A percentile compares a stretch with the other conserved stretches of the same genome.
Evolutionary conservation across 1,284 basidiomycete species (phyloP).

Genomic region (Melampsora larici-populina): DNA sequence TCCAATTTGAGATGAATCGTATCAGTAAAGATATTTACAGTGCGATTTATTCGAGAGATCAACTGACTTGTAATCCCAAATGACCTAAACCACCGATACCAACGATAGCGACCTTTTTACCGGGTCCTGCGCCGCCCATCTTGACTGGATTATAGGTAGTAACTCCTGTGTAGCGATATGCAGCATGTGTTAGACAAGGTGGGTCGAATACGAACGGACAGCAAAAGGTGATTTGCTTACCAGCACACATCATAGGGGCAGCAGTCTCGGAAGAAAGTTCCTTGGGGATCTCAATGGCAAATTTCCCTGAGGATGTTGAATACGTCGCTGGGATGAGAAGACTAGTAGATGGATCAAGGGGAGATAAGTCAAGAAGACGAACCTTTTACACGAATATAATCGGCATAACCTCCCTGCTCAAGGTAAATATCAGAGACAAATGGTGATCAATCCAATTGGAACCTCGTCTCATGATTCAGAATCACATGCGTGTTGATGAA

Average conservation of each 20-base stretch:
- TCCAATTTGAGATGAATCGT: background rate
- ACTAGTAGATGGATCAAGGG: background rate
- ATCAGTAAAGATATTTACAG: background rate
- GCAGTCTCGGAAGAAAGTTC: slow-evolving; percentile 40
- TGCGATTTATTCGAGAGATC: background rate
- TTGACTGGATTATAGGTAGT: slow-evolving; percentile 40
- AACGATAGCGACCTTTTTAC: slow-evolving; percentile 38
- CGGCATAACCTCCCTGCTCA: slow-evolving; percentile 32
- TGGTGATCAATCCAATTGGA: too few species aligned
- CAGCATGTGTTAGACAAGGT: background rate
- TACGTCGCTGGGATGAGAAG: background rate
- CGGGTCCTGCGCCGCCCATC: slow-evolving; percentile 29
- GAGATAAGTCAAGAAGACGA: background rate
- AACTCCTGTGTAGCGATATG: background rate
- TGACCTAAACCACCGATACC: slow-evolving; percentile 40
- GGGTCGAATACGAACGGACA: background rate
- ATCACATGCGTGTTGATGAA: background rate
- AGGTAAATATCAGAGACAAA: background rate
- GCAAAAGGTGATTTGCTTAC: slow-evolving; percentile 1
- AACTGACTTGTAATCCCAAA: slow-evolving; percentile 22
- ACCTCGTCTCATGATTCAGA: background rate
- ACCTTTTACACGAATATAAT: slow-evolving; percentile 41
- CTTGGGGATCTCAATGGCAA: slow-evolving; percentile 36
- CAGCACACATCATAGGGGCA: slow-evolving; percentile 43
- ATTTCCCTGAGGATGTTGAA: slow-evolving; percentile 23